A percentile compares a stretch with the other conserved stretches of the same genome.
Evolutionary conservation across 306 rosid species (phyloP).

Genomic region (Spatholobus suberectus): DNA sequence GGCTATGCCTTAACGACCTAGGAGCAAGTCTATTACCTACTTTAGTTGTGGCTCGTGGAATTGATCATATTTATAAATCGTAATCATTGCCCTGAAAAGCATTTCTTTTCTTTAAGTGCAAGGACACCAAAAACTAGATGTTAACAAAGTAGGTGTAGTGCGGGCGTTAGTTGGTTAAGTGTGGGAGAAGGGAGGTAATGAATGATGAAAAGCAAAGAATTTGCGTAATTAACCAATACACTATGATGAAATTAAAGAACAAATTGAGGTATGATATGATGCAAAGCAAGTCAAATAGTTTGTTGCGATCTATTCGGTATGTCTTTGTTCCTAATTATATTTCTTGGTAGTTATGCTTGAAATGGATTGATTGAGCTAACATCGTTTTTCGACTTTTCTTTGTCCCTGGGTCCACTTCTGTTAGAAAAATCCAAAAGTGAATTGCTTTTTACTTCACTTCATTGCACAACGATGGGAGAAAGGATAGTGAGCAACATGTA

Average conservation of each 20-base stretch:
- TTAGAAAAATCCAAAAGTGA: constrained; percentile 18
- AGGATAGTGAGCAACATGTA: no score
- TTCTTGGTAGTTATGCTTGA: constrained; percentile 36
- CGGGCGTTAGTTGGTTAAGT: constrained; percentile 93
- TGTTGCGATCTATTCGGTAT: constrained; percentile 36
- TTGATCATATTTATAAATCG: constrained; percentile 28
- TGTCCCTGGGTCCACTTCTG: constrained; percentile 39
- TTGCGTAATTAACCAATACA: constrained; percentile 50
- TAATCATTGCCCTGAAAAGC: constrained; percentile 41
- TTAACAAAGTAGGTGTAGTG: constrained; percentile 70
- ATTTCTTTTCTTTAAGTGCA: constrained; percentile 88
- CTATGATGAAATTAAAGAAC: constrained; percentile 46
- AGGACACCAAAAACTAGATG: constrained; percentile 58
- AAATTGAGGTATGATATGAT: constrained; percentile 37
- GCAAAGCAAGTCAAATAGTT: constrained; percentile 44
- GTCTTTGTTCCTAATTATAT: constrained; percentile 21
- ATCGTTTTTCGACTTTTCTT: constrained; percentile 33
- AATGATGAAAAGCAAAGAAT: constrained; percentile 61
- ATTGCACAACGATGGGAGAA: not conserved
- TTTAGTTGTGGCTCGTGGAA: constrained; percentile 40
- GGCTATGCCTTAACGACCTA: constrained; percentile 44
- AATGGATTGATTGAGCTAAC: constrained; percentile 33
- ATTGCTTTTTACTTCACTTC: constrained; percentile 28
- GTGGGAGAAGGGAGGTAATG: constrained; percentile 79
- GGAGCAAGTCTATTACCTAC: constrained; percentile 48